These are phyloP conservation scores for Chloranthus sessilifolius DNA, from an alignment of 164 flowering plant genomes.

Conservation along the genomic window DNA sequence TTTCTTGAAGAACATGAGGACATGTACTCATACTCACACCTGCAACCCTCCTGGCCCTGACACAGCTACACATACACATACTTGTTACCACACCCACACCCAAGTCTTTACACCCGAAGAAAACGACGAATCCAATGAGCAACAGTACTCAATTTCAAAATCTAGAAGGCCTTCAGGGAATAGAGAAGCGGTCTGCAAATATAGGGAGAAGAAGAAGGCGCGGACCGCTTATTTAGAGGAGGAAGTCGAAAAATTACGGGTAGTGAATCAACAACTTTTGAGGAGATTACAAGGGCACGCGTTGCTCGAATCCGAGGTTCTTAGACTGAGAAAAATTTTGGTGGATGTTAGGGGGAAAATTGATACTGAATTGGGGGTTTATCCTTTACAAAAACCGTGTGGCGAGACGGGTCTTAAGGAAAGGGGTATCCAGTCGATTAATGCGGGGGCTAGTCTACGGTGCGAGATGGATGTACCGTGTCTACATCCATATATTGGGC, in stretches of 20 bases:
- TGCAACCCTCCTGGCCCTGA: constrained; percentile 79
- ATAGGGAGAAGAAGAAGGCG: constrained; percentile 81
- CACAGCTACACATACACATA: constrained; percentile 44
- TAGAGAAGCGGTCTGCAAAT: constrained; percentile 70
- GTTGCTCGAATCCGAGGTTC: constrained; percentile 50
- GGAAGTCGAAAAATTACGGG: constrained; percentile 44
- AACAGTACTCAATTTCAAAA: constrained; percentile 15
- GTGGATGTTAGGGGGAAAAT: constrained; percentile 49
- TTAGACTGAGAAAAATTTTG: constrained; percentile 42
- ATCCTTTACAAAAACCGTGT: constrained; percentile 38
- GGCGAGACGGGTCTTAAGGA: constrained; percentile 23
- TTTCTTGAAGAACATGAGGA: constrained; percentile 29
- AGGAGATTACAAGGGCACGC: constrained; percentile 48
- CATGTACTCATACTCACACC: constrained; percentile 61
- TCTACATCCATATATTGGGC: constrained; percentile 21
- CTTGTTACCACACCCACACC: constrained; percentile 67
- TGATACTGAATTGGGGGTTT: constrained; percentile 45
- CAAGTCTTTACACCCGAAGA: constrained; percentile 33
- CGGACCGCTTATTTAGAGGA: constrained; percentile 59
- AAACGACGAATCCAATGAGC: constrained; percentile 15
- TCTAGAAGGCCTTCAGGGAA: constrained; percentile 43
- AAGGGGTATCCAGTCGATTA: constrained; percentile 18
- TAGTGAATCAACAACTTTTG: constrained; percentile 52
- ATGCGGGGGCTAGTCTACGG: constrained; percentile 12
- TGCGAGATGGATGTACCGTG: constrained; percentile 27